Base-by-base conservation (phyloP, 2,329 filamentous ascomycete species). In the Parastagonospora nodorum region DNA sequence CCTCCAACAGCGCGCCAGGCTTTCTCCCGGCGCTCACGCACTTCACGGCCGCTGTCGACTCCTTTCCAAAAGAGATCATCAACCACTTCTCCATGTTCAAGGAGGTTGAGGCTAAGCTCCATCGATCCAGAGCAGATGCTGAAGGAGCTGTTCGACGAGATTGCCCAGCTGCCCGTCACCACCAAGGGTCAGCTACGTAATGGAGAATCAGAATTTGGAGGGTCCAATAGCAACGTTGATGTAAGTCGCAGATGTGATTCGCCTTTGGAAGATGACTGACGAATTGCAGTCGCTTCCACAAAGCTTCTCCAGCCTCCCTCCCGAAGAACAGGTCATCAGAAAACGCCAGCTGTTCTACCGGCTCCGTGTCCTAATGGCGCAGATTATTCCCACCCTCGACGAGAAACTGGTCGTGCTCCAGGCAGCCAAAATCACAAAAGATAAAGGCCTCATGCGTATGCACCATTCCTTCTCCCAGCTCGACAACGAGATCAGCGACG, bases 351-450 rank as follows among this genome's bases (percentile, higher is more conserved):
- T 92, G 36, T 96, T 93, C 70, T 85, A 87, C 64, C 87, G 90
- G 53, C 86, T 93, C 45, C 87, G 91, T 32, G 82, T 86, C 63
- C 88, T 89, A 58, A 87, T 96, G 45, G 85, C 88, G 59, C 89
- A 92, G 63, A 89, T 97, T 80, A 85, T 97, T 38, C 85, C 91
- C 41, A 93, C 92, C 1, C 83, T 97, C 32, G 94, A 99, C 68
- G 94, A 99, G 76, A 99, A 99, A 77, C 96, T 97, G 61, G 92
- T 97, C 63, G 94, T 99, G 62, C 88, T 97, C 49, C 88, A 90
- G 32, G 95, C 93, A 12, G 93, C 94, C 47, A 94, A 93, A 65
- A 90, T 96, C 62, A 90, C 92, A 39, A 84, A 97, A 10, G 85
- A 90, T 59, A 90, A 89, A 68, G 92, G 97, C 68, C 82, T 97